Conservation (phyloP, 139 green algal genomes). For the Nannochloris sp. region DNA sequence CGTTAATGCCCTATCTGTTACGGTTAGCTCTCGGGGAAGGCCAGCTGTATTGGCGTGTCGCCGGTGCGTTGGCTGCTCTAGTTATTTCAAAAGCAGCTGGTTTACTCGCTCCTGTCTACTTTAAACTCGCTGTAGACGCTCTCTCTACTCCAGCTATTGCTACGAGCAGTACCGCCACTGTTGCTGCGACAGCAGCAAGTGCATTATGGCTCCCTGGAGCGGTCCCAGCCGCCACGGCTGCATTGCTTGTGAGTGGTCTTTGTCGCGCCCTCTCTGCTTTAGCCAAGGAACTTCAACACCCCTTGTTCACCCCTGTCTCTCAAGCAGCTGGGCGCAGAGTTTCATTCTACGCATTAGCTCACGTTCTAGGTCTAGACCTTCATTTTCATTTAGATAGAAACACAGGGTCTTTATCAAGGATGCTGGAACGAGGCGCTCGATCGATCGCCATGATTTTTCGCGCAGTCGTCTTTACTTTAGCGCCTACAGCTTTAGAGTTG, state of each 20-base stretch:
- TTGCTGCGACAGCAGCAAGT: not conserved
- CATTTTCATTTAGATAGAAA: slow-evolving; percentile 62
- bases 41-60: slow-evolving; percentile 65
- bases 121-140: slow-evolving; percentile 71
- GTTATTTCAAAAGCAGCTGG: slow-evolving; percentile 51
- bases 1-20: slow-evolving; percentile 69
- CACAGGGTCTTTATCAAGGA: slow-evolving; percentile 76
- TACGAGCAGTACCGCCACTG: not conserved
- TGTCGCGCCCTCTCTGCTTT: slow-evolving; percentile 60
- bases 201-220: not conserved
- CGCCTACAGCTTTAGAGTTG: slow-evolving; percentile 87
- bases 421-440: slow-evolving; percentile 85
- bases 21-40: slow-evolving; percentile 57
- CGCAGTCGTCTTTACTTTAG: slow-evolving; percentile 88
- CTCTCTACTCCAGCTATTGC: slow-evolving; percentile 31
- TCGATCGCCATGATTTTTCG: slow-evolving; percentile 90
- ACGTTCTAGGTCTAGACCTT: slow-evolving; percentile 29
- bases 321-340: slow-evolving; percentile 40
- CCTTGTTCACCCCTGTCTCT: slow-evolving; percentile 73
- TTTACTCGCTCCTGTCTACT: slow-evolving; percentile 58
- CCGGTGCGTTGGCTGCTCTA: slow-evolving; percentile 51
- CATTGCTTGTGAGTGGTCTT: slow-evolving; percentile 32
- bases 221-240: slow-evolving; percentile 6
- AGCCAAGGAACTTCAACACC: slow-evolving; percentile 72
- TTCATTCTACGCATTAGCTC: slow-evolving; percentile 23